A percentile compares a stretch with the other conserved stretches of the same genome.
phyloP scores from a whole-genome alignment of 106 monocot species.

The Hemerocallis citrina region DNA sequence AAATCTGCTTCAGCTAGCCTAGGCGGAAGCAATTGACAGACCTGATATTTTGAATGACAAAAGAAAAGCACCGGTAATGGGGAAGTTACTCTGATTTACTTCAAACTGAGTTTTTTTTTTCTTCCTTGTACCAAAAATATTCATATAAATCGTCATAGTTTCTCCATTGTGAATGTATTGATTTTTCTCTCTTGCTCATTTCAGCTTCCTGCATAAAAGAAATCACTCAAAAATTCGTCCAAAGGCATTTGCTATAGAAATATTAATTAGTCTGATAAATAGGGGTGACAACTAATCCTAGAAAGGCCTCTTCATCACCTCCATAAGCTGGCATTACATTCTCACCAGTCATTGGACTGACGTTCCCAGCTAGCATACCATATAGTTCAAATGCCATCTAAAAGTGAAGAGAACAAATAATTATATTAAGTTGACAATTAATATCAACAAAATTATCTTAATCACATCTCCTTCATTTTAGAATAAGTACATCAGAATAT shows the following conservation, averaged over 20 bases:
- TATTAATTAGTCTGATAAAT: conserved; percentile 52
- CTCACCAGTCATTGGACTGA: conserved; percentile 73
- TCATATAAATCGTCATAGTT: conserved; percentile 86
- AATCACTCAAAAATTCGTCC: no score
- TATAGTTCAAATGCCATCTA: conserved; percentile 91
- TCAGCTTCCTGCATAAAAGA: conserved; percentile 60
- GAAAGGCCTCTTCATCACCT: conserved; percentile 71
- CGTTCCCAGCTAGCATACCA: conserved; percentile 71
- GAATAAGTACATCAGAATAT: no score
- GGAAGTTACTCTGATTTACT: no score
- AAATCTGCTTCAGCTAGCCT: no score
- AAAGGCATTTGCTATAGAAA: no score
- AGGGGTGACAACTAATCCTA: conserved; percentile 71
- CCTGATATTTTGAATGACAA: no score
- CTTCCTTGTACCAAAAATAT: conserved; percentile 60
- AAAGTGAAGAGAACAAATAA: conserved; percentile 9
- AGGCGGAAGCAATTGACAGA: no score
- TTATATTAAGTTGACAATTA: no score
- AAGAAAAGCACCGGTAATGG: no score
- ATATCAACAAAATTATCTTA: no score
- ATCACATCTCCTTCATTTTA: no score
- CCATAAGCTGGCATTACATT: conserved; percentile 74
- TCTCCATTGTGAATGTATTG: conserved; percentile 87
- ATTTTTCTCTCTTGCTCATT: conserved; percentile 54
- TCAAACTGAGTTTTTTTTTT: no score